A percentile compares a stretch with the other conserved stretches of the same genome.
These are phyloP conservation scores for Tuber umbilicatum DNA, from an alignment of 495 filamentous ascomycete species.

Conservation along the genomic window DNA sequence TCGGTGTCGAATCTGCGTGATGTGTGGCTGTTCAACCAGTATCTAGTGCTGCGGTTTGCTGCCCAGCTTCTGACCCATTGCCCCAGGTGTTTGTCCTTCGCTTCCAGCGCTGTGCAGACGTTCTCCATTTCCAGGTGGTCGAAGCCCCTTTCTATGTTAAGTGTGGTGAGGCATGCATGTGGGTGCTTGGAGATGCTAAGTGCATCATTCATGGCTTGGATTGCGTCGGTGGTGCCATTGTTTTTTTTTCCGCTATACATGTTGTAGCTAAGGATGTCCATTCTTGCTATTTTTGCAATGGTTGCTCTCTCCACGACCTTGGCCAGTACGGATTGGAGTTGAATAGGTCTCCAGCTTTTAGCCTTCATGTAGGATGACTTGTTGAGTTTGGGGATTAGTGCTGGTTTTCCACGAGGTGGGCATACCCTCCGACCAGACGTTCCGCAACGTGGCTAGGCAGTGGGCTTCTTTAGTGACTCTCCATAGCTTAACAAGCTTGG, in stretches of 20 bases:
- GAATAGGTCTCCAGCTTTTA: background rate
- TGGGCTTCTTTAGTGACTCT: no score
- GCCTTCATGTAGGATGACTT: background rate
- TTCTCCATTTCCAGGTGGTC: background rate
- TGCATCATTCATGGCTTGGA: background rate
- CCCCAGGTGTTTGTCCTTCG: background rate
- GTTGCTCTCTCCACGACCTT: background rate
- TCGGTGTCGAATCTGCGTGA: background rate
- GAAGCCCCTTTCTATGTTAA: background rate
- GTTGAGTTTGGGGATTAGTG: no score
- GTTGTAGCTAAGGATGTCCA: background rate
- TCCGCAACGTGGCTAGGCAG: no score
- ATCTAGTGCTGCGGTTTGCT: background rate
- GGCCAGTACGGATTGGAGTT: background rate
- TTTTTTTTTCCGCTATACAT: background rate
- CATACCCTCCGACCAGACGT: no score
- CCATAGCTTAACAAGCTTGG: no score
- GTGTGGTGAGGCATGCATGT: no score
- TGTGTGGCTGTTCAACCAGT: background rate
- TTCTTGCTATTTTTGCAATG: no score
- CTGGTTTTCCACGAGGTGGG: no score
- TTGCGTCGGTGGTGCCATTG: background rate
- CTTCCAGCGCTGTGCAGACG: rapidly evolving
- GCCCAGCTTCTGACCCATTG: background rate
- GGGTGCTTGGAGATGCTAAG: no score